Evolutionary conservation across 2,329 filamentous ascomycete species (phyloP), one percentile per base, ranked within the genome.

Genomic region (Periconia sp.): DNA sequence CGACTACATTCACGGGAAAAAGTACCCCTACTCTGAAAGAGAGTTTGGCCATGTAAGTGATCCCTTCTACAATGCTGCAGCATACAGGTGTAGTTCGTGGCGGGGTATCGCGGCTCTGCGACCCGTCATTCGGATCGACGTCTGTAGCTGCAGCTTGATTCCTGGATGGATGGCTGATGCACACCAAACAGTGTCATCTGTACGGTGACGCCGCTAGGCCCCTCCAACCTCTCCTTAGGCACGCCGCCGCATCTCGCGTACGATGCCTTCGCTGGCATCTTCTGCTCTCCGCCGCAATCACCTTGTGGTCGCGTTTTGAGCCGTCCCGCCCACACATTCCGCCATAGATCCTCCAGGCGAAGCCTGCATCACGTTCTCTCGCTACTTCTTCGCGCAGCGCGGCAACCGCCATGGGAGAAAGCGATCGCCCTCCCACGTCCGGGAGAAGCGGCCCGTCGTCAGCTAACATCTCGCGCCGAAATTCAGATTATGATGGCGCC

Each of bases 331-430:
- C 9, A 17, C 31, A 33, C 9, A 8, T n/a, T 25, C 23, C 23
- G 23, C 23, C 23, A 8, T 25, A 25, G 23, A 8, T 25, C 31
- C 24, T n/a, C 16, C 18, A 24, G 22, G 30, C 32, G 30, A 31
- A 40, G 25, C 26, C 25, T 46, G 38, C 50, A 43, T 19, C 41
- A 17, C 48, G 36, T 30, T 34, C 30, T 36, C 15, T 15, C 30
- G 30, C 43, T 26, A 32, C 41, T 31, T 41, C 46, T 15, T 13
- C 23, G 23, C 36, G 36, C 48, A 40, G 16, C 37, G 31, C 48
- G 34, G 38, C 40, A 39, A 15, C 28, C 53, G 45, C 39, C 52
- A 70, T 69, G 66, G 58, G 59, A 15, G 65, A 68, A 50, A 55
- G 52, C 46, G 58, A 59, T 41, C 51, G 49, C 23, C 56, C 64